Conservation (phyloP, 2,329 filamentous ascomycete genomes). For the Fusarium haematococcum region DNA sequence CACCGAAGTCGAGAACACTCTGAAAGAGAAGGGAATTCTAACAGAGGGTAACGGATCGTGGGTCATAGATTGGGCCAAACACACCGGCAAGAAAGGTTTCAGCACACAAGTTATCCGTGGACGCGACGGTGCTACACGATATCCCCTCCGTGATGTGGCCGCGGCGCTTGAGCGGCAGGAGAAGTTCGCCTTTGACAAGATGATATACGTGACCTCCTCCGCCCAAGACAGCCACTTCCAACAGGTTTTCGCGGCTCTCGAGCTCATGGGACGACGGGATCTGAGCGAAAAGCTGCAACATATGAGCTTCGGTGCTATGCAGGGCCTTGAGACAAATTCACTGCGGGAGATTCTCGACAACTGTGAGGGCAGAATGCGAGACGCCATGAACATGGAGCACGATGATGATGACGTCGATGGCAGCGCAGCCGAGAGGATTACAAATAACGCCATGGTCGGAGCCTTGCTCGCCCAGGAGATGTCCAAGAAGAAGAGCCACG, state of each 20-base stretch:
- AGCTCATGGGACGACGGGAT: constrained; percentile 48
- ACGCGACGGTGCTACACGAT: constrained; percentile 53
- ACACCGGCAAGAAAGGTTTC: constrained; percentile 74
- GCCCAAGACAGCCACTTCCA: constrained; percentile 78
- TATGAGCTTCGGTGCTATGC: constrained; percentile 56
- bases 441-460: constrained; percentile 3
- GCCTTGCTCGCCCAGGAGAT: constrained; percentile 34
- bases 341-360: constrained; percentile 15
- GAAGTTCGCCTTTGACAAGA: constrained; percentile 75
- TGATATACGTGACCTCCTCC: constrained; percentile 81
- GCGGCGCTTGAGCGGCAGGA: constrained; percentile 72
- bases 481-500: constrained; percentile 35
- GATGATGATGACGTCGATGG: neutral
- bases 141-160: constrained; percentile 78
- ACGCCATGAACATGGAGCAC: neutral
- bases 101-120: constrained; percentile 75
- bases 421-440: neutral
- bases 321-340: constrained; percentile 59
- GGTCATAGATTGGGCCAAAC: constrained; percentile 76
- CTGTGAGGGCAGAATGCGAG: neutral
- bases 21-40: constrained; percentile 69
- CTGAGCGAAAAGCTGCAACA: constrained; percentile 48
- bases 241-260: constrained; percentile 44
- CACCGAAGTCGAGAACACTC: constrained; percentile 66
- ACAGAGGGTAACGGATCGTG: constrained; percentile 74